A percentile compares a stretch with the other conserved stretches of the same genome.
These are phyloP conservation scores for Polyporus arcularius DNA, from an alignment of 768 basidiomycete species.

Conservation along the genomic window DNA sequence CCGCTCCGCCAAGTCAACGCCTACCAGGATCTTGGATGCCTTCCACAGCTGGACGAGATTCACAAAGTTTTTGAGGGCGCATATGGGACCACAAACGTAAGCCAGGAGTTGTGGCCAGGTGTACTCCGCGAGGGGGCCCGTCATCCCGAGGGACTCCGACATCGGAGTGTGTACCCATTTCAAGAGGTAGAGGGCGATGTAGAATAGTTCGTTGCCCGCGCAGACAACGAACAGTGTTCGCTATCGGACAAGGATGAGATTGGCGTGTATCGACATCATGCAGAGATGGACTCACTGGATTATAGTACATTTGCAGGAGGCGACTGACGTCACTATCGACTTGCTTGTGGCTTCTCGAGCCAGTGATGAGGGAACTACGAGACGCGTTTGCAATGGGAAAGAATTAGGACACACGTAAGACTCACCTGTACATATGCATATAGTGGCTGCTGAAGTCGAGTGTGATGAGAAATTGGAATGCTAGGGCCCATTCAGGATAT, in stretches of 20 bases:
- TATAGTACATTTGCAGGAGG: conserved; percentile 93
- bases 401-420: not conserved
- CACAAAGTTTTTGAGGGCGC: conserved; percentile 84
- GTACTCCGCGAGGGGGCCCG: conserved; percentile 37
- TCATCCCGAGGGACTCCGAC: conserved; percentile 39
- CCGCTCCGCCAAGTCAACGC: conserved; percentile 88
- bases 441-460: conserved; percentile 98
- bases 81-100: conserved; percentile 62
- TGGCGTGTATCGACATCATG: not conserved
- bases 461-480: conserved; percentile 94
- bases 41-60: conserved; percentile 98
- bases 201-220: conserved; percentile 94
- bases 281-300: conserved; percentile 59
- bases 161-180: conserved; percentile 80
- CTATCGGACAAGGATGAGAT: conserved; percentile 39
- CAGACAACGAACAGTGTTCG: conserved; percentile 89
- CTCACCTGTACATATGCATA: conserved; percentile 99
- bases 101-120: conserved; percentile 84
- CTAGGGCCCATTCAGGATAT: conserved; percentile 81
- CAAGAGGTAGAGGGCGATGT: conserved; percentile 92
- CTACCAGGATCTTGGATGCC: conserved; percentile 91
- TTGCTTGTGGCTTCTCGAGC: conserved; percentile 89
- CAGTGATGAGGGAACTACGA: conserved; percentile 87
- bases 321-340: conserved; percentile 91
- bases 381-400: conserved; percentile 9